A percentile compares a stretch with the other conserved stretches of the same genome.
Conservation (phyloP, 2,329 filamentous ascomycete species). For the Septoria linicola region DNA sequence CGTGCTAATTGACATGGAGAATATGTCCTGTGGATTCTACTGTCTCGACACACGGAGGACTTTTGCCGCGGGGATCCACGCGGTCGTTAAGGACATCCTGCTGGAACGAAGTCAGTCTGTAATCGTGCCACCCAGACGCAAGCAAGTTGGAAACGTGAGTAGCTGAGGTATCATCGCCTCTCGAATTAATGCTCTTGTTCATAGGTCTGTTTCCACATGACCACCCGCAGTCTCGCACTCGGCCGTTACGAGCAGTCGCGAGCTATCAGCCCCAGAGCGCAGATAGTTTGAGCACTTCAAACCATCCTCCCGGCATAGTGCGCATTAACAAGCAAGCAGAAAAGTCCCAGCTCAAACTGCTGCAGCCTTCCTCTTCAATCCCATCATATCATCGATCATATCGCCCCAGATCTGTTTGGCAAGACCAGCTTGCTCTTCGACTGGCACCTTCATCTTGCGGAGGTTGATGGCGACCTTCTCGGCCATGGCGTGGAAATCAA, state of each 20-base stretch:
- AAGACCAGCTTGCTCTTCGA: conserved; percentile 45
- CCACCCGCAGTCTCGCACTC: background rate
- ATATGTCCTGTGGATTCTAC: too few species aligned
- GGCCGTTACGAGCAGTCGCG: conserved; percentile 5
- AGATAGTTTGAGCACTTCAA: conserved; percentile 21
- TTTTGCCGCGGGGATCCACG: too few species aligned
- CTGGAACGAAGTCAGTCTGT: too few species aligned
- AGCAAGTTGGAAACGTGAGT: too few species aligned
- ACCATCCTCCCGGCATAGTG: conserved; percentile 3
- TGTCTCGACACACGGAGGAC: too few species aligned
- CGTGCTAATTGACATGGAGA: too few species aligned
- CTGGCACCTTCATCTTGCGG: conserved; percentile 36
- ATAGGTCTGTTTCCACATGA: too few species aligned
- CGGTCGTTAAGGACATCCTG: too few species aligned
- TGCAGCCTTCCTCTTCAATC: conserved; percentile 37
- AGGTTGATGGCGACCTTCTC: conserved; percentile 41
- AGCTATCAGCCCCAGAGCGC: background rate
- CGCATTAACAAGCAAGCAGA: background rate
- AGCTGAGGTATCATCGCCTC: too few species aligned
- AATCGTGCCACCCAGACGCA: too few species aligned
- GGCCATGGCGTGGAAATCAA: conserved; percentile 58
- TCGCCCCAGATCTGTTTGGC: conserved; percentile 46
- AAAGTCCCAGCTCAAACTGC: background rate
- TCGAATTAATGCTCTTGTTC: too few species aligned
- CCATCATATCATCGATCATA: conserved; percentile 52